These are phyloP conservation scores for Penicillium tannophilum DNA, from an alignment of 495 filamentous ascomycete species.

Conservation along the genomic window DNA sequence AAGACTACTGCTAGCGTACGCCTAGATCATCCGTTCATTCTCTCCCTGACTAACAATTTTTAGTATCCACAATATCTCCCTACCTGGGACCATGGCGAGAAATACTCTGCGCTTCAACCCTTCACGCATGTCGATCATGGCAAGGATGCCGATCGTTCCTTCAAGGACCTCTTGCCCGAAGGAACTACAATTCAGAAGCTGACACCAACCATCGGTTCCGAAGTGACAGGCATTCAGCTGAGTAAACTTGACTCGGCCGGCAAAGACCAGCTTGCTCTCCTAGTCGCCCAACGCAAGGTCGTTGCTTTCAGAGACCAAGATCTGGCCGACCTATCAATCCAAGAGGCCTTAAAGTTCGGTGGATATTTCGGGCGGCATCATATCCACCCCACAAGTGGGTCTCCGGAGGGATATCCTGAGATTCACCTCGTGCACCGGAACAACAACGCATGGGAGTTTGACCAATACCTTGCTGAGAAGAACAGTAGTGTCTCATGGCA, in stretches of 20 bases:
- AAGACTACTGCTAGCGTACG: conserved; percentile 31
- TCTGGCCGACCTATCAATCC: conserved; percentile 72
- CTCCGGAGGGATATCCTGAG: conserved; percentile 70
- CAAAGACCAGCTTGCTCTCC: conserved; percentile 80
- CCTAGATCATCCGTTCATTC: neutral
- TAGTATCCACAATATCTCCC: conserved; percentile 33
- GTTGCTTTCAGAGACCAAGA: conserved; percentile 81
- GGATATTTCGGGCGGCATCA: conserved; percentile 81
- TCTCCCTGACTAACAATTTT: neutral
- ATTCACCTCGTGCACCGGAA: conserved; percentile 79
- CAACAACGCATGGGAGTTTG: conserved; percentile 59
- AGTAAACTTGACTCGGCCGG: conserved; percentile 64
- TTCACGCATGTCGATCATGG: conserved; percentile 77
- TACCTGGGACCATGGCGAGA: conserved; percentile 29
- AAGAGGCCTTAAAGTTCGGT: conserved; percentile 68
- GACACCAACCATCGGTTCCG: conserved; percentile 74
- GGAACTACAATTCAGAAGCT: conserved; percentile 51
- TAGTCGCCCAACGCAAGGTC: conserved; percentile 77
- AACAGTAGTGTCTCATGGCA: conserved; percentile 79
- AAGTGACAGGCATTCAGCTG: conserved; percentile 76
- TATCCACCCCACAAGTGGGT: conserved; percentile 78
- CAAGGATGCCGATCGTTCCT: conserved; percentile 66
- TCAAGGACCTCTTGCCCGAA: conserved; percentile 63
- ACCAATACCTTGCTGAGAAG: conserved; percentile 62
- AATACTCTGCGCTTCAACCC: conserved; percentile 64